These are phyloP conservation scores for Daldinia sp. DNA, from an alignment of 2,329 filamentous ascomycete species.

Conservation along the genomic window DNA sequence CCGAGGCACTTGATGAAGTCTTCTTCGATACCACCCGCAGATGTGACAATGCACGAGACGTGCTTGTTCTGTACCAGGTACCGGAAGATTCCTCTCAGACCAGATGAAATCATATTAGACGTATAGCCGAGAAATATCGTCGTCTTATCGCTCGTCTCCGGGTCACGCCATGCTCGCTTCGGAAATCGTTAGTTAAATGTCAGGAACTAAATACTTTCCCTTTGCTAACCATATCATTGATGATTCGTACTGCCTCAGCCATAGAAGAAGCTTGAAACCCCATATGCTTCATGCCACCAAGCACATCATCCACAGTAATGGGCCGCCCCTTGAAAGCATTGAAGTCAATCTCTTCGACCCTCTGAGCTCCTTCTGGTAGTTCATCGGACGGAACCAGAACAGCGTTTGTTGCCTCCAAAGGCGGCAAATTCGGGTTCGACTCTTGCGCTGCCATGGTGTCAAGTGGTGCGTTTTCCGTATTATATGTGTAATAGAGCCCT, in stretches of 20 bases:
- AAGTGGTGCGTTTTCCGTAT: conserved; percentile 3
- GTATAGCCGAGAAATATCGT: conserved; percentile 99
- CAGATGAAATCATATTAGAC: conserved; percentile 96
- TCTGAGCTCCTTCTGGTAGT: conserved; percentile 80
- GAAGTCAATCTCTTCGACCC: conserved; percentile 94
- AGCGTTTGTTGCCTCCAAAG: conserved; percentile 76
- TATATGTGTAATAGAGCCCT: conserved; percentile 10
- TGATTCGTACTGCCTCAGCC: conserved; percentile 85
- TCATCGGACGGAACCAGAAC: conserved; percentile 88
- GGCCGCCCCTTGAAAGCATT: conserved; percentile 79
- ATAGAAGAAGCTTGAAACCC: conserved; percentile 83
- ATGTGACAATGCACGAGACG: conserved; percentile 93
- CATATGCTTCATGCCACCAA: conserved; percentile 85
- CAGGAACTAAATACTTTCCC: conserved; percentile 34
- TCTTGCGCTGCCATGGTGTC: conserved; percentile 45
- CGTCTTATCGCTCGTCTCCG: conserved; percentile 81
- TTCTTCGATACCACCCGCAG: conserved; percentile 94
- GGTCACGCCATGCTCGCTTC: conserved; percentile 81
- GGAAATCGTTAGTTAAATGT: conserved; percentile 44
- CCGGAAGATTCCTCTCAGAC: conserved; percentile 88
- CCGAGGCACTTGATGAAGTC: conserved; percentile 99
- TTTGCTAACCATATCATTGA: conserved; percentile 88
- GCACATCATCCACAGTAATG: conserved; percentile 87
- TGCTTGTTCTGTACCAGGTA: conserved; percentile 95
- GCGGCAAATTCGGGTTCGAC: conserved; percentile 59